Base-by-base conservation (phyloP, 768 basidiomycete species). In the Pleurotus tuber-regium region DNA sequence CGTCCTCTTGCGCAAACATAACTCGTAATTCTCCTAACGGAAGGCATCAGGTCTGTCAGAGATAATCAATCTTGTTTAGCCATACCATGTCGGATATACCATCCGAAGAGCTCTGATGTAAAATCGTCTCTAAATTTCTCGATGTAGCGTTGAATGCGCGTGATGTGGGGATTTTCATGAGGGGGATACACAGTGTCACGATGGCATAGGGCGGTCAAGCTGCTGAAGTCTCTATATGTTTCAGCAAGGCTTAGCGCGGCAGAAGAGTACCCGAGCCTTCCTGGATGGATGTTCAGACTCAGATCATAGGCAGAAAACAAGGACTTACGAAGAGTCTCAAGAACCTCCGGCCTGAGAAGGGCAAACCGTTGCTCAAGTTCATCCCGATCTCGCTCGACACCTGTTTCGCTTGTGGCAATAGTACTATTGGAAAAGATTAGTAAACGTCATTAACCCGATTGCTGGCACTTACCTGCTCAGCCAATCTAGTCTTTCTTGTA, bases 41-140 rank as follows among this genome's bases (percentile, higher is more conserved):
- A 38, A 25, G 43, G 38, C 31, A 8, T 25, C 41, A n/a, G 24
- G 42, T 58, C 10, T 53, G 35, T 33, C 11, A 50, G 16, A 23
- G 24, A 49, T 33, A 28, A 30, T 4, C 10, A 4, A 10, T 19
- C 23, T 21, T 14, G 18, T 36, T 10, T 10, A 10, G 19, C 26
- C 78, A 38, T 51, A 89, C 92, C 90, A 57, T 94, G 86, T 57
- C 92, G 89, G 43, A 96, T 88, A 65, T 92, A 96, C 89, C 89
- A 97, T 61, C 83, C 80, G 62, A 90, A 95, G n/a, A 97, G 75
- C 61, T 92, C 86, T n/a, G 77, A 83, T 0, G 93, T 87, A 57
- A 98, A 98, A 10, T 82, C 83, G 28, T 92, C 84, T 43, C 86
- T 82, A 68, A 87, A 96, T 59, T 75, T 77, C 39, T 87, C 78